Conservation (phyloP, 805 yeast species). For the Saccharomycopsis selenospora region DNA sequence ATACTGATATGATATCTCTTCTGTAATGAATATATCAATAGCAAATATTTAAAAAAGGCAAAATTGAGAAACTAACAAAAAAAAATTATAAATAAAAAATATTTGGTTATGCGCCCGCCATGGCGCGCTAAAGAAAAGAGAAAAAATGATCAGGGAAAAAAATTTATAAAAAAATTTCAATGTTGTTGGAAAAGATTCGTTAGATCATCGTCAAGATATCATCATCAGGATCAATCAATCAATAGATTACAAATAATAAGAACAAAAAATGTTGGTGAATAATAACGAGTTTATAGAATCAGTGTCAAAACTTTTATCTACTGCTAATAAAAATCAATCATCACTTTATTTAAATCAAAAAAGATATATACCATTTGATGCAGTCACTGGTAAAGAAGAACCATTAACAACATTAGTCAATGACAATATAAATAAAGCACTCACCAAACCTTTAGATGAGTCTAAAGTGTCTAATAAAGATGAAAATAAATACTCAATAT, state of each 20-base stretch:
- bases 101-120: too few relatives aligned
- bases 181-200: too few relatives aligned
- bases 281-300: constrained; percentile 10
- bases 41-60: too few relatives aligned
- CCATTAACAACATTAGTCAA: constrained; percentile 27
- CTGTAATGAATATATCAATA: too few relatives aligned
- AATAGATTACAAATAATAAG: background rate
- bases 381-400: constrained; percentile 24
- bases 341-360: constrained; percentile 57
- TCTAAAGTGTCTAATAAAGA: constrained; percentile 5
- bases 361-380: constrained; percentile 33
- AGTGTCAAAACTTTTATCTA: constrained; percentile 8
- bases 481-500: constrained; percentile 44
- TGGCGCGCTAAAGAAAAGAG: background rate
- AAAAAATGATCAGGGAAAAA: background rate
- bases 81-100: too few relatives aligned
- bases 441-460: constrained; percentile 3
- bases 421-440: constrained; percentile 21
- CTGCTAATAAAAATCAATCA: constrained; percentile 36
- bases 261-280: constrained; percentile 3
- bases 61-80: too few relatives aligned
- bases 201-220: too few relatives aligned
- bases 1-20: too few relatives aligned
- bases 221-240: background rate
- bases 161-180: too few relatives aligned